Percentiles rank a stretch among this genome's conserved stretches.
These are phyloP conservation scores for Protea cynaroides DNA, from an alignment of 164 flowering plant genomes.

Conservation along the genomic window DNA sequence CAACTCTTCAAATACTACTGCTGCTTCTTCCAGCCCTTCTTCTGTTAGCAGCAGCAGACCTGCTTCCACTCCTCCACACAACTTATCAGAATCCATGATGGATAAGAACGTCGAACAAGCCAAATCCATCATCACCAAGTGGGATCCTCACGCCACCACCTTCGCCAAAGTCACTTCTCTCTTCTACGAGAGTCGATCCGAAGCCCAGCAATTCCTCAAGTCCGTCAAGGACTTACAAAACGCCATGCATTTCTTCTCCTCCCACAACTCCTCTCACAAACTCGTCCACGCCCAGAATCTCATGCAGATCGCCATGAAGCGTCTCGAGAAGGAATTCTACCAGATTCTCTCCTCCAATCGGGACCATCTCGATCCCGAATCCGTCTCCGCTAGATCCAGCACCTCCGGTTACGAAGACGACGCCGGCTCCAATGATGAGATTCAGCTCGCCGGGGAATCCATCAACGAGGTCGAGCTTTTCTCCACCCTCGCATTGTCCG, in stretches of 20 bases:
- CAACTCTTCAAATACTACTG: no score
- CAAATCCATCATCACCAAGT: constrained; percentile 26
- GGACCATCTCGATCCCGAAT: constrained; percentile 41
- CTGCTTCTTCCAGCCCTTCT: no score
- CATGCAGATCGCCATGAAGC: constrained; percentile 60
- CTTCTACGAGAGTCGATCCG: constrained; percentile 30
- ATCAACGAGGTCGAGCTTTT: constrained; percentile 27
- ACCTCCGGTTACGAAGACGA: constrained; percentile 31
- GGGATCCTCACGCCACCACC: constrained; percentile 25
- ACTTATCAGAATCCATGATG: constrained; percentile 40
- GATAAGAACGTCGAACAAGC: constrained; percentile 39
- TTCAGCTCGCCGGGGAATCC: constrained; percentile 13
- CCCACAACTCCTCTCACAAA: constrained; percentile 22
- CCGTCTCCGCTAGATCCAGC: constrained; percentile 38
- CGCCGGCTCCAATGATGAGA: constrained; percentile 25
- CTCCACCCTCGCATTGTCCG: constrained; percentile 38
- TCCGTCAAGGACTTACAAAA: constrained; percentile 36
- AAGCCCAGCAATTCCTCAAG: constrained; percentile 35
- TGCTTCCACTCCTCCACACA: constrained; percentile 6
- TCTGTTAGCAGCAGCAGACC: background rate
- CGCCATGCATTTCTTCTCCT: constrained; percentile 45
- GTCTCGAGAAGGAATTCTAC: constrained; percentile 59
- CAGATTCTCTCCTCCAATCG: constrained; percentile 40
- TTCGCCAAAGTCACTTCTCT: constrained; percentile 24
- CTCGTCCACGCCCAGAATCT: constrained; percentile 45